Evolutionary conservation across 805 yeast genomes (phyloP), one percentile per base, ranked within the genome.

Genomic region (Komagataella ulmi): DNA sequence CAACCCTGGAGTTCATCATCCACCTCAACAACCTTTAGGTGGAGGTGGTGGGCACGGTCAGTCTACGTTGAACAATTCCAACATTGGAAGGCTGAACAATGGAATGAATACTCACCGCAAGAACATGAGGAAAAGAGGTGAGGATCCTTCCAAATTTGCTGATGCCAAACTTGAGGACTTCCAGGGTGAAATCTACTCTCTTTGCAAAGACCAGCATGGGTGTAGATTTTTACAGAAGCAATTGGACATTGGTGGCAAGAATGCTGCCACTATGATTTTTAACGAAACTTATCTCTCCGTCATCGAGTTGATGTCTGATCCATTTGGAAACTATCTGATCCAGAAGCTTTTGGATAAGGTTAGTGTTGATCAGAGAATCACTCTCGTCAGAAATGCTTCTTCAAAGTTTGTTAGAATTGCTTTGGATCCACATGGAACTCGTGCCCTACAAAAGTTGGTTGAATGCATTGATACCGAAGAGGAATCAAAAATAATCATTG

Each of bases 151-250:
- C 5, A 80, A 78, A 61, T 85, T 80, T 58, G 73, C 79, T 46
- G 81, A 83, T 65, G 85, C 89, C 17, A 72, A 76, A 49, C 67
- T 85, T 55, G 79, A 75, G 49, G 89, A 85, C 58, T 85, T 83
- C 61, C 68, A 76, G 17, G 88, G 88, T 48, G 82, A 81, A 53
- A 83, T 91, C 51, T 85, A 79, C 61, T 75, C 86, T 1, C 72
- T 93, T 56, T 90, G 98, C 69, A 88, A 83, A 61, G 99, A 91
- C 64, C 98, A 91, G 68, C 97, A 91, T 63, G 98, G 99, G 7
- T 91, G 98, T 64, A 75, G 99, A 54, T 89, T 86, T 64, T 70
- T 91, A 56, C 99, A 91, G 67, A 80, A 85, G 56, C 95, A 89
- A 64, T 73, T 93, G 57, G 96, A 88, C 58, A 64, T 74, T 48